These are phyloP conservation scores for Cucurbita maxima DNA, from an alignment of 306 rosid species.

Conservation along the genomic window DNA sequence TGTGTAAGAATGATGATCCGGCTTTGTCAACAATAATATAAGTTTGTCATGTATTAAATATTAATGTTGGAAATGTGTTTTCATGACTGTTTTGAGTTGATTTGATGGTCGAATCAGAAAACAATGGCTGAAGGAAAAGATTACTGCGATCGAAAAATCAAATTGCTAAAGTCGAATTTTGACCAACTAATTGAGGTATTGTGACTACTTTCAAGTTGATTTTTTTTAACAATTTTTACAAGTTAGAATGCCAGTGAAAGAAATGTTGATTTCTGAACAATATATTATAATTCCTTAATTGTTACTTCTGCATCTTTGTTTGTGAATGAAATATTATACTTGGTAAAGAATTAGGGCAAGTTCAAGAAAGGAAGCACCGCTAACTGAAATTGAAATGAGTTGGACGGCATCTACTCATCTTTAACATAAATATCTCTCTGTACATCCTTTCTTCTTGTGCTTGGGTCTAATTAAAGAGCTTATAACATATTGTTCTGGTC, in stretches of 20 bases:
- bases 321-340: neutral
- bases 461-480: neutral
- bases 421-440: neutral
- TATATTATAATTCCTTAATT: neutral
- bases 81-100: neutral
- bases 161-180: conserved; percentile 69
- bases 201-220: neutral
- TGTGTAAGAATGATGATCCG: neutral
- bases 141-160: conserved; percentile 82
- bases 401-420: neutral
- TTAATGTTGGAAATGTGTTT: neutral
- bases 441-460: neutral
- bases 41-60: neutral
- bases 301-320: neutral
- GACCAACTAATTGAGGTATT: conserved; percentile 86
- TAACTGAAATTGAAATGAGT: neutral
- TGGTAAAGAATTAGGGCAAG: neutral
- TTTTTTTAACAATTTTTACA: neutral
- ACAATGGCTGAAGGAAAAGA: conserved; percentile 76
- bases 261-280: neutral
- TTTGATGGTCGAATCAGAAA: conserved; percentile 28
- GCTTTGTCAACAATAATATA: neutral
- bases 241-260: neutral
- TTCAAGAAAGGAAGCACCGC: neutral
- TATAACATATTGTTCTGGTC: neutral